Percentiles rank a stretch among this genome's conserved stretches.
Conservation (phyloP, 2,329 filamentous ascomycete genomes). For the Bipolaris bicolor region DNA sequence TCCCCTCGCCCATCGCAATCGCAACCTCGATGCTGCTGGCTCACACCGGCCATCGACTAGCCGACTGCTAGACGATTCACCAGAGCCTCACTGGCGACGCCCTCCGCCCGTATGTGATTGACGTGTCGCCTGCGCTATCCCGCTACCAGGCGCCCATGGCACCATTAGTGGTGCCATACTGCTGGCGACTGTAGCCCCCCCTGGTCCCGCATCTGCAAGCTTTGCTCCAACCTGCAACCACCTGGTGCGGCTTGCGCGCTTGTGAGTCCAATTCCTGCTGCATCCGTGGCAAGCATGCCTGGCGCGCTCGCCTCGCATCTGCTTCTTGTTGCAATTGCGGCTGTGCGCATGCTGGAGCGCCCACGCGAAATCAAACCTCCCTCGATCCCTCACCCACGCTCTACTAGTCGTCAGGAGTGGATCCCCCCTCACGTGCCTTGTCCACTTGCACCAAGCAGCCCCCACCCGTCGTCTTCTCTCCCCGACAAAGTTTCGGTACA, state of each 20-base stretch:
- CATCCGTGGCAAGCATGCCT: background rate
- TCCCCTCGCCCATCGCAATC: background rate
- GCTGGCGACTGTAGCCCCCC: constrained; percentile 1
- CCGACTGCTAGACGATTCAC: background rate
- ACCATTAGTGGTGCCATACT: constrained; percentile 8
- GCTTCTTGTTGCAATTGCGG: background rate
- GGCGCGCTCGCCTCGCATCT: background rate
- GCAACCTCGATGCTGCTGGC: background rate
- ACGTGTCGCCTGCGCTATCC: constrained; percentile 8
- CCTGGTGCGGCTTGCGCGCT: constrained; percentile 12
- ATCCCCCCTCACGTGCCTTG: constrained; percentile 7
- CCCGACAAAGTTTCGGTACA: background rate
- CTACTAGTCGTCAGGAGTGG: constrained; percentile 5
- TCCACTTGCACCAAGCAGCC: background rate
- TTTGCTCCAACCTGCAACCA: constrained; percentile 1
- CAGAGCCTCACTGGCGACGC: constrained; percentile 9
- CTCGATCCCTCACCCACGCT: background rate
- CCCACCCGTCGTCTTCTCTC: constrained; percentile 6
- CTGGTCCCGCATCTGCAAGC: constrained; percentile 6
- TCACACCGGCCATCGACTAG: background rate
- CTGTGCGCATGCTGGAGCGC: background rate
- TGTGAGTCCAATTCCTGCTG: background rate
- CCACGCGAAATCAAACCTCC: constrained; percentile 1
- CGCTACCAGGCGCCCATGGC: constrained; percentile 5
- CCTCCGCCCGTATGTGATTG: constrained; percentile 1